Percentiles rank a stretch among this genome's conserved stretches.
Evolutionary conservation across 2,329 filamentous ascomycete genomes (phyloP).

Genomic region (Alternaria burnsii): DNA sequence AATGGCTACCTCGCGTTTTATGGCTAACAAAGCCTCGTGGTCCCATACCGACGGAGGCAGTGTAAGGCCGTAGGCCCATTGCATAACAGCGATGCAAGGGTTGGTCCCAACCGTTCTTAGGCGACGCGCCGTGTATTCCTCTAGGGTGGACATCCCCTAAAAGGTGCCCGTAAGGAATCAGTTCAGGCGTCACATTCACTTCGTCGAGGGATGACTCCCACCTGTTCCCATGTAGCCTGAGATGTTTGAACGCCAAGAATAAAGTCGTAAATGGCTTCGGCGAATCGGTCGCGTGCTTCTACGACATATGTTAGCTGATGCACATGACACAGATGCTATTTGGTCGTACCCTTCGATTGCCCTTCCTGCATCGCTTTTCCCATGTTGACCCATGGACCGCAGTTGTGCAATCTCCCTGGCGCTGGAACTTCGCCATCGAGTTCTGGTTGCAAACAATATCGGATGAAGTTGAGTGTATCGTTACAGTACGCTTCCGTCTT

Average conservation of each 20-base stretch:
- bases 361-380: slow-evolving; percentile 17
- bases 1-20: slow-evolving; percentile 17
- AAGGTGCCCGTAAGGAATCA: background rate
- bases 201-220: background rate
- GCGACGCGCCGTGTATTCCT: slow-evolving; percentile 16
- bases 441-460: slow-evolving; percentile 17
- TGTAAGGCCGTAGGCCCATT: slow-evolving; percentile 14
- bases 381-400: slow-evolving; percentile 17
- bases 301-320: background rate
- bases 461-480: slow-evolving; percentile 15
- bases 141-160: slow-evolving; percentile 10
- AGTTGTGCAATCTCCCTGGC: slow-evolving; percentile 18
- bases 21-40: slow-evolving; percentile 12
- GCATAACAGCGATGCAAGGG: slow-evolving; percentile 14
- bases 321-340: too few species aligned
- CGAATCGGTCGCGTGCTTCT: slow-evolving; percentile 19
- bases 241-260: slow-evolving; percentile 12
- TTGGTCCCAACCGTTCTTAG: slow-evolving; percentile 15
- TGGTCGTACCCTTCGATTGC: slow-evolving; percentile 13
- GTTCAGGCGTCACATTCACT: background rate
- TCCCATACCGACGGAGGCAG: slow-evolving; percentile 14
- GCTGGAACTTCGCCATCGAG: slow-evolving; percentile 11
- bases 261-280: slow-evolving; percentile 18
- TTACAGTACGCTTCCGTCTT: slow-evolving; percentile 21
- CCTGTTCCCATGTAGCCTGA: slow-evolving; percentile 14